Evolutionary conservation across 2,329 filamentous ascomycete genomes (phyloP).

Genomic region (Orbilia oligospora): DNA sequence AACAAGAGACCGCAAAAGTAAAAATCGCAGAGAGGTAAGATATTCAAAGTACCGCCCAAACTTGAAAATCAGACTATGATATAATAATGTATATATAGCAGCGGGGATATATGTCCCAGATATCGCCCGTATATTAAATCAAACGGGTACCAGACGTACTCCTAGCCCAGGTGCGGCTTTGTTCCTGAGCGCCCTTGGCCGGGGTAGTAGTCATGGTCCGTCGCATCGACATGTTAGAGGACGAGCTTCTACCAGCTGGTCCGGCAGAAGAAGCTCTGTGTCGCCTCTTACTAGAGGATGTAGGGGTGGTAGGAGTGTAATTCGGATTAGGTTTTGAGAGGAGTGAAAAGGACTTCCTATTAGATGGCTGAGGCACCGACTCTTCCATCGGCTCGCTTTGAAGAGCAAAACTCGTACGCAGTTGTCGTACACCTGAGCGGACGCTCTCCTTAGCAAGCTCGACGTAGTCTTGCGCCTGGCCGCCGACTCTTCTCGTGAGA

Average conservation of each 20-base stretch:
- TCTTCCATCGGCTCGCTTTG: constrained; percentile 58
- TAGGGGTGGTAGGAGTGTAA: constrained; percentile 11
- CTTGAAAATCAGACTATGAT: constrained; percentile 44
- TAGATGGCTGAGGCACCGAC: constrained; percentile 34
- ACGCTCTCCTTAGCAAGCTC: constrained; percentile 58
- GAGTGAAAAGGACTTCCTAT: constrained; percentile 51
- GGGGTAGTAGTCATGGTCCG: constrained; percentile 54
- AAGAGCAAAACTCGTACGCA: constrained; percentile 59
- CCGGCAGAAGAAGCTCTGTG: constrained; percentile 59
- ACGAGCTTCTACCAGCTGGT: constrained; percentile 58
- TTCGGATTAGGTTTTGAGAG: constrained; percentile 50
- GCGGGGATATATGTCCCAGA: constrained; percentile 37
- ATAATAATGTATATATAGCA: constrained; percentile 44
- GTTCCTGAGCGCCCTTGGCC: constrained; percentile 53
- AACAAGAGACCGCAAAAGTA: constrained; percentile 33
- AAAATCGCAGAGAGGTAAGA: constrained; percentile 34
- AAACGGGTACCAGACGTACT: constrained; percentile 49
- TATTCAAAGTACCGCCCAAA: constrained; percentile 52
- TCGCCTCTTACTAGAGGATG: constrained; percentile 49
- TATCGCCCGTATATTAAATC: constrained; percentile 49
- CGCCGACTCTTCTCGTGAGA: constrained; percentile 39
- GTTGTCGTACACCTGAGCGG: constrained; percentile 58
- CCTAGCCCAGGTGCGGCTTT: constrained; percentile 56
- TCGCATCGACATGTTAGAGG: constrained; percentile 48
- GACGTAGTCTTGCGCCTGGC: constrained; percentile 52